phyloP scores from a whole-genome alignment of 805 yeast species.

The Candida berthetii region DNA sequence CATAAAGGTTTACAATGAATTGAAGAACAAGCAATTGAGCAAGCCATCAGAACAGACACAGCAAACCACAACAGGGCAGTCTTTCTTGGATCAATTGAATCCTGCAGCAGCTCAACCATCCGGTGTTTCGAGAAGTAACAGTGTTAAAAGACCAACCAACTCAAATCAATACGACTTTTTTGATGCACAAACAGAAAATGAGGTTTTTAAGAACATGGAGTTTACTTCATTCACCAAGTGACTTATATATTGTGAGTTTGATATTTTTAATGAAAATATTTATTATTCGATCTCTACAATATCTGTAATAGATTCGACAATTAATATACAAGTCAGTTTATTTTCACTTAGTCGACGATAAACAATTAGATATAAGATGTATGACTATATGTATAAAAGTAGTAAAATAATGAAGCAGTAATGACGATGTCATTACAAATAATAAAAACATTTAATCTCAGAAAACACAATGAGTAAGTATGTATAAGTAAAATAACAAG shows the following conservation, averaged over 20 bases:
- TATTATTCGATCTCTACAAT: too few relatives aligned
- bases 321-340: not conserved
- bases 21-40: slow-evolving; percentile 5
- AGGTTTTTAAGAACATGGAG: slow-evolving; percentile 18
- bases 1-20: slow-evolving; percentile 6
- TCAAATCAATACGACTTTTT: slow-evolving; percentile 15
- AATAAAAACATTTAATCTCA: too few relatives aligned
- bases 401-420: too few relatives aligned
- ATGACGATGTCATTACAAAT: too few relatives aligned
- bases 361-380: too few relatives aligned
- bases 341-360: too few relatives aligned
- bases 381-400: too few relatives aligned
- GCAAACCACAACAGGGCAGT: slow-evolving; percentile 13
- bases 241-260: too few relatives aligned
- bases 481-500: not conserved
- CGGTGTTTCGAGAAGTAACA: slow-evolving; percentile 7
- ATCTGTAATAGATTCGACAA: not conserved
- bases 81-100: slow-evolving; percentile 16
- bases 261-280: not conserved
- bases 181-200: slow-evolving; percentile 15
- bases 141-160: slow-evolving; percentile 4
- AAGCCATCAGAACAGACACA: slow-evolving; percentile 4
- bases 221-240: slow-evolving; percentile 20
- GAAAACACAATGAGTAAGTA: not conserved
- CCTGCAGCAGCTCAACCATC: not conserved